These are phyloP conservation scores for Mediolabrus comicus DNA, from an alignment of 108 stramenopile genomes.

Conservation along the genomic window DNA sequence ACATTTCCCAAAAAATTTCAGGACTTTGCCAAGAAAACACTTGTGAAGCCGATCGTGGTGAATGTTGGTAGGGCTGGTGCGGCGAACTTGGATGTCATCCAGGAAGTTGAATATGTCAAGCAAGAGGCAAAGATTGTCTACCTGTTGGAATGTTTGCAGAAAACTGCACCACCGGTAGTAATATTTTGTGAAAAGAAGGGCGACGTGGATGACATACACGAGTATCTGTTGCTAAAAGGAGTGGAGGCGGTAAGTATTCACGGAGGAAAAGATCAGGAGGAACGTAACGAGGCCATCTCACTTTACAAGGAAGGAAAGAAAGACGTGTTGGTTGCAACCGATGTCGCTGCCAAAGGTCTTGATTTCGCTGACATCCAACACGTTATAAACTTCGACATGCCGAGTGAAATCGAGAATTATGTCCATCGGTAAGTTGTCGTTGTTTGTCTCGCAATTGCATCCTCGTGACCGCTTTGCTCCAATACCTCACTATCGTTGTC, in stretches of 20 bases:
- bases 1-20: slow-evolving; percentile 99
- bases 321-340: slow-evolving; percentile 98
- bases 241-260: slow-evolving; percentile 98
- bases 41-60: slow-evolving; percentile 94
- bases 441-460: no score
- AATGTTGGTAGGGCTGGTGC: slow-evolving; percentile 99
- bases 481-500: slow-evolving; percentile 54
- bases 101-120: slow-evolving; percentile 99
- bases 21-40: slow-evolving; percentile 95
- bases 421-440: no score
- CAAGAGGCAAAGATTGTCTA: slow-evolving; percentile 98
- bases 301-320: slow-evolving; percentile 91
- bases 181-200: slow-evolving; percentile 97
- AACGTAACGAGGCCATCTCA: slow-evolving; percentile 95
- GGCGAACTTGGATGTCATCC: slow-evolving; percentile 98
- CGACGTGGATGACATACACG: slow-evolving; percentile 98
- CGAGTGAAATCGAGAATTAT: slow-evolving; percentile 98
- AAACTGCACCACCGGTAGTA: slow-evolving; percentile 97
- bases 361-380: slow-evolving; percentile 97
- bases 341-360: slow-evolving; percentile 98
- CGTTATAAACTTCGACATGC: slow-evolving; percentile 99
- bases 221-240: slow-evolving; percentile 97
- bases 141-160: slow-evolving; percentile 95
- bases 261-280: slow-evolving; percentile 99
- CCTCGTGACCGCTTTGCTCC: neutral